Percentiles rank a stretch among this genome's conserved stretches.
These are phyloP conservation scores for Spiraea crenata DNA, from an alignment of 331 rosid species.

Conservation along the genomic window DNA sequence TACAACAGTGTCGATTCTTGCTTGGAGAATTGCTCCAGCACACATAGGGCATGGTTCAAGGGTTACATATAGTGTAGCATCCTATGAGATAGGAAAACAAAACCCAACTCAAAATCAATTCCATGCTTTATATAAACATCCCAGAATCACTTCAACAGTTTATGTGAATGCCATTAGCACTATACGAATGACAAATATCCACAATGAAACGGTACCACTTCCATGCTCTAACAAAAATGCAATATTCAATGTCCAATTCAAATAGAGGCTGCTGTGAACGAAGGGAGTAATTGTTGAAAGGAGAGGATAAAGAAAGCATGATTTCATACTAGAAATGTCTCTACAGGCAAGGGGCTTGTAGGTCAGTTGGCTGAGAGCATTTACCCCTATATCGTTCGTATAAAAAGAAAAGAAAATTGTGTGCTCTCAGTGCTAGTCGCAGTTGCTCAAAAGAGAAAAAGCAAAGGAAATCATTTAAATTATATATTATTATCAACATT, in stretches of 20 bases:
- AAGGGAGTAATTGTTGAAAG: too few relatives aligned
- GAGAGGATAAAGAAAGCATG: neutral
- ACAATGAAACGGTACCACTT: too few relatives aligned
- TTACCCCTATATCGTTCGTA: too few relatives aligned
- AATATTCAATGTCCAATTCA: too few relatives aligned
- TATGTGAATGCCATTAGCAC: neutral
- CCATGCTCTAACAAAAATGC: neutral
- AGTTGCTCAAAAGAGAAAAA: neutral
- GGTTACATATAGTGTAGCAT: constrained; percentile 71
- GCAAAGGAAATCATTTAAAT: neutral
- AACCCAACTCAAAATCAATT: constrained; percentile 15
- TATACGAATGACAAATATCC: neutral
- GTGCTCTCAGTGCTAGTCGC: neutral
- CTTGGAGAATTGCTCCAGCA: constrained; percentile 96
- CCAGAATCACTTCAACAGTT: neutral
- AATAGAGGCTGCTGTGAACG: neutral
- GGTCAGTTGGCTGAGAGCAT: too few relatives aligned
- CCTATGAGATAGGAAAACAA: constrained; percentile 41
- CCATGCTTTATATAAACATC: too few relatives aligned
- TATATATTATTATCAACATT: too few relatives aligned
- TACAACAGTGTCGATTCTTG: constrained; percentile 72
- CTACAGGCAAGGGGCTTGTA: too few relatives aligned
- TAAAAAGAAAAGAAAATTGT: too few relatives aligned
- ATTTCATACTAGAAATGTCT: neutral
- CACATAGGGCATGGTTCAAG: constrained; percentile 99